Conservation (phyloP, 371 early-diverging fungal species). For the Syncephalis fuscata region DNA sequence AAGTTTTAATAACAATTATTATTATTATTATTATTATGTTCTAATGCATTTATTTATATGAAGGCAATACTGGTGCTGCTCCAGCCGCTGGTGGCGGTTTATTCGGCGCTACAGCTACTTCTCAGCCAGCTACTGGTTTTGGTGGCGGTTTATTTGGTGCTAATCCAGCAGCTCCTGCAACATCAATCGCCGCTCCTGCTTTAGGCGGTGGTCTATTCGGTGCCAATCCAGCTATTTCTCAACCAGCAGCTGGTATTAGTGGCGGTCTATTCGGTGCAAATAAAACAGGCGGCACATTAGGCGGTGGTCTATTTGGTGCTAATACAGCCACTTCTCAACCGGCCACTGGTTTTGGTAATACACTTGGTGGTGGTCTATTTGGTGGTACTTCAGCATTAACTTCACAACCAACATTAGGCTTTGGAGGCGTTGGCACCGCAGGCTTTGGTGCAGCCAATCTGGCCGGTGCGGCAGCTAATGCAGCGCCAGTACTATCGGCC, state of each 20-base stretch:
- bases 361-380: constrained; percentile 1
- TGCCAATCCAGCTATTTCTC: not conserved
- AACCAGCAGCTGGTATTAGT: not conserved
- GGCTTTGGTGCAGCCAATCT: not conserved
- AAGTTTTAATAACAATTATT: not conserved
- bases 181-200: no score
- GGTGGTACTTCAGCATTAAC: not conserved
- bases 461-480: constrained; percentile 10
- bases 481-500: constrained; percentile 36
- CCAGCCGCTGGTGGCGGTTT: constrained; percentile 10
- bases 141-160: not conserved
- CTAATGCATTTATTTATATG: not conserved
- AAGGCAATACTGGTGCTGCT: constrained; percentile 13
- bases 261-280: not conserved
- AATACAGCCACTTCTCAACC: constrained; percentile 10
- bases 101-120: constrained; percentile 2
- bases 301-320: constrained; percentile 14
- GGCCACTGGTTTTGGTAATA: constrained; percentile 7
- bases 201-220: not conserved
- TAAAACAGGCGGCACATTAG: not conserved
- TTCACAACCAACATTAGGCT: constrained; percentile 6
- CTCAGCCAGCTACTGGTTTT: not conserved
- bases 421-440: no score
- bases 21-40: not conserved
- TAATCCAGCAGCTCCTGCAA: not conserved